Percentiles rank a stretch among this genome's conserved stretches.
These are phyloP conservation scores for Cytospora piceicola DNA, from an alignment of 2,329 filamentous ascomycete genomes.

Conservation along the genomic window DNA sequence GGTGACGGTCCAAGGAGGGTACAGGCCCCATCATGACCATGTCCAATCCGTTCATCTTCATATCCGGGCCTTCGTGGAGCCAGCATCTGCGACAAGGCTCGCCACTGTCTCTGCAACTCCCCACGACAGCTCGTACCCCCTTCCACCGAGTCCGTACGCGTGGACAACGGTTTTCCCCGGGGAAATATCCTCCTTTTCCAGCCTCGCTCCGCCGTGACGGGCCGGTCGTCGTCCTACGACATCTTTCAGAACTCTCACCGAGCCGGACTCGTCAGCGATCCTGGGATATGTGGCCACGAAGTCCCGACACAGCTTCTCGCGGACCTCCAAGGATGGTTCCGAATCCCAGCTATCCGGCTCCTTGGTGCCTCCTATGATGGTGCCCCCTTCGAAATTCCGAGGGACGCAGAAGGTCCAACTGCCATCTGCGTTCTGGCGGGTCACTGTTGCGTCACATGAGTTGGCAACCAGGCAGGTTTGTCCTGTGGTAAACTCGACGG, in stretches of 20 bases:
- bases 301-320: constrained; percentile 49
- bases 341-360: constrained; percentile 60
- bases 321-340: constrained; percentile 50
- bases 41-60: background rate
- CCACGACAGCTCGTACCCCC: constrained; percentile 55
- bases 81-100: constrained; percentile 39
- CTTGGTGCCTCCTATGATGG: constrained; percentile 69
- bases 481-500: constrained; percentile 36
- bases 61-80: constrained; percentile 27
- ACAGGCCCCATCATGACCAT: background rate
- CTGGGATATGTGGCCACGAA: constrained; percentile 43
- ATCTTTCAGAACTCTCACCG: constrained; percentile 36
- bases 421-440: constrained; percentile 65
- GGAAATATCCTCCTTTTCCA: constrained; percentile 47
- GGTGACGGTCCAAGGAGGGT: constrained; percentile 5
- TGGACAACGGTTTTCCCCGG: constrained; percentile 43
- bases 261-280: constrained; percentile 36
- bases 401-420: constrained; percentile 67
- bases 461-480: constrained; percentile 53
- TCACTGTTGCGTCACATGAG: constrained; percentile 49
- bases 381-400: constrained; percentile 64
- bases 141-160: constrained; percentile 54
- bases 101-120: constrained; percentile 50
- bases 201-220: constrained; percentile 41
- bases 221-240: constrained; percentile 39